Evolutionary conservation across 352 stramenopile genomes (phyloP).

Genomic region (Globisporangium sylvaticum): DNA sequence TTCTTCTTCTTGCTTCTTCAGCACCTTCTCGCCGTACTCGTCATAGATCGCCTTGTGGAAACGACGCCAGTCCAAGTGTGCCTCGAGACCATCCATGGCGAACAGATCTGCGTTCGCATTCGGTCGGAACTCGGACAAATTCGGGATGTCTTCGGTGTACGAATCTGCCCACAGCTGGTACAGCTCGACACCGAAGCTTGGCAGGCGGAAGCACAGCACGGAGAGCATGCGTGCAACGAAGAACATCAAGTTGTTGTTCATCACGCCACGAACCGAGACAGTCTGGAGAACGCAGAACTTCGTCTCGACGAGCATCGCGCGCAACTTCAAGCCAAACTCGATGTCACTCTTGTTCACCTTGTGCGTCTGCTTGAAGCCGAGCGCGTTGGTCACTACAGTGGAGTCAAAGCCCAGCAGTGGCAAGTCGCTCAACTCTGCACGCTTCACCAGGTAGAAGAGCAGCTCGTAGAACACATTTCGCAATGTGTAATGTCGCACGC

Average conservation of each 20-base stretch:
- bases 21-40: slow-evolving; percentile 79
- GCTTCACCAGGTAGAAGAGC: slow-evolving; percentile 88
- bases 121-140: slow-evolving; percentile 79
- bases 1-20: slow-evolving; percentile 86
- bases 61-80: slow-evolving; percentile 83
- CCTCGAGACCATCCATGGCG: slow-evolving; percentile 85
- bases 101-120: slow-evolving; percentile 84
- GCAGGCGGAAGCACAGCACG: slow-evolving; percentile 81
- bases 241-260: slow-evolving; percentile 92
- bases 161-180: slow-evolving; percentile 88
- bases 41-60: slow-evolving; percentile 89
- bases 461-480: slow-evolving; percentile 89
- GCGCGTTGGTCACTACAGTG: slow-evolving; percentile 48
- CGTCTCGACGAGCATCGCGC: slow-evolving; percentile 86
- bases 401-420: slow-evolving; percentile 82
- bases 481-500: slow-evolving; percentile 86
- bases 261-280: slow-evolving; percentile 82
- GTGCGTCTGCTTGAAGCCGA: slow-evolving; percentile 68
- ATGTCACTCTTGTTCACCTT: slow-evolving; percentile 81
- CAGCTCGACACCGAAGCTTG: slow-evolving; percentile 84
- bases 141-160: slow-evolving; percentile 70
- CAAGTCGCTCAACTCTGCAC: slow-evolving; percentile 80
- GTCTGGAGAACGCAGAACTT: slow-evolving; percentile 88
- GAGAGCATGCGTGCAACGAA: slow-evolving; percentile 87
- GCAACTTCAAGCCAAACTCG: slow-evolving; percentile 82